phyloP scores from a whole-genome alignment of 495 filamentous ascomycete genomes.

The Baudoinia panamericana region DNA sequence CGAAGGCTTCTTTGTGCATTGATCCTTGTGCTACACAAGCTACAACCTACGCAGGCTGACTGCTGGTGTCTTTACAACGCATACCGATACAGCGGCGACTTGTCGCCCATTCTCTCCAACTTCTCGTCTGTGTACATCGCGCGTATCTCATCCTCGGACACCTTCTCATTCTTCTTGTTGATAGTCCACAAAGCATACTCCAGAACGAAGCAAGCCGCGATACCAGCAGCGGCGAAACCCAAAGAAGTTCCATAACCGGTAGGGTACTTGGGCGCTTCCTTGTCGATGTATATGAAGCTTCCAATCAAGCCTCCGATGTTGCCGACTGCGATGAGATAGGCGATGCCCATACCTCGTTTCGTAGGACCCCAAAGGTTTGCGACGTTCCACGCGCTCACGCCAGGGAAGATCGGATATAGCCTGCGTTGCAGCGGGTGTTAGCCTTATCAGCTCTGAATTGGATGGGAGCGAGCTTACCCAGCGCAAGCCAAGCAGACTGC shows the following conservation, averaged over 20 bases:
- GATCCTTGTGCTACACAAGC: too few species aligned
- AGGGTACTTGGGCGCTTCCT: conserved; percentile 16
- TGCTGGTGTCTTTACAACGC: conserved; percentile 2
- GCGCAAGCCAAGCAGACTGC: conserved; percentile 30
- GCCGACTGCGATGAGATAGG: conserved; percentile 23
- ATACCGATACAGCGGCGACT: conserved; percentile 33
- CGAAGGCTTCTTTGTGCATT: too few species aligned
- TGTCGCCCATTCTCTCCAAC: conserved; percentile 34
- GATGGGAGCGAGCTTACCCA: conserved; percentile 15
- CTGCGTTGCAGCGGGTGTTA: conserved; percentile 29
- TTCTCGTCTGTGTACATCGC: conserved; percentile 29
- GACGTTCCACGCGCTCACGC: conserved; percentile 42
- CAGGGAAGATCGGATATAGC: conserved; percentile 84
- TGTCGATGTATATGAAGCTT: conserved; percentile 16
- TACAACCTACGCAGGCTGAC: too few species aligned
- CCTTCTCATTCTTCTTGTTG: conserved; percentile 24
- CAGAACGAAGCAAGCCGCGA: conserved; percentile 31
- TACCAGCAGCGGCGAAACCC: conserved; percentile 38
- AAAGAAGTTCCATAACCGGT: conserved; percentile 23
- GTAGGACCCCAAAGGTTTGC: conserved; percentile 31
- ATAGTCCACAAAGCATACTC: conserved; percentile 21
- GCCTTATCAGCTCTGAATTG: conserved; percentile 5
- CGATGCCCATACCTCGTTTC: conserved; percentile 30
- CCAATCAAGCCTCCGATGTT: conserved; percentile 19
- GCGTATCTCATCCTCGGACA: conserved; percentile 27